Conservation (phyloP, 2,329 filamentous ascomycete species). For the Neospermospora avenae region DNA sequence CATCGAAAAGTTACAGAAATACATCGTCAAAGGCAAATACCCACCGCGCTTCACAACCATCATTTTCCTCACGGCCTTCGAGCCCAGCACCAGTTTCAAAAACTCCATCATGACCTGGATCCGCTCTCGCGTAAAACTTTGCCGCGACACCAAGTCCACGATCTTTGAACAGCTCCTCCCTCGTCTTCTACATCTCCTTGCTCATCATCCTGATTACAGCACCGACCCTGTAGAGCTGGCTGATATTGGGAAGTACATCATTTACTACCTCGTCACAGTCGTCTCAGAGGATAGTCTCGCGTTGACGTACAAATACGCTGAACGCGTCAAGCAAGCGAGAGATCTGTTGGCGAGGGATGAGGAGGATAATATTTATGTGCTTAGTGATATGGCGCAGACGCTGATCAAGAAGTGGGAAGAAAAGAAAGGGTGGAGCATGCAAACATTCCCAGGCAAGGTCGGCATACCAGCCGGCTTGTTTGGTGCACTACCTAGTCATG, state of each 20-base stretch:
- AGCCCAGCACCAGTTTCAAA: conserved; percentile 72
- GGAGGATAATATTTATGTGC: conserved; percentile 72
- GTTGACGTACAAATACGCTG: conserved; percentile 86
- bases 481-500: conserved; percentile 68
- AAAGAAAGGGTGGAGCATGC: conserved; percentile 78
- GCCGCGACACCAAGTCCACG: conserved; percentile 55
- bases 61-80: conserved; percentile 86
- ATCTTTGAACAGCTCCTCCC: conserved; percentile 79
- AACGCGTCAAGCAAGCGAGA: conserved; percentile 84
- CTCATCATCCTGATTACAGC: conserved; percentile 90
- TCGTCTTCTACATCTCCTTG: conserved; percentile 80
- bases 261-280: conserved; percentile 82
- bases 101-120: conserved; percentile 83
- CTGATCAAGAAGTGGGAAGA: conserved; percentile 85
- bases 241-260: conserved; percentile 82
- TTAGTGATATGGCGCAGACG: conserved; percentile 83
- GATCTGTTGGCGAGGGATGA: conserved; percentile 67
- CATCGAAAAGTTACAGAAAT: conserved; percentile 83
- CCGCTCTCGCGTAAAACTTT: conserved; percentile 70
- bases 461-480: conserved; percentile 79
- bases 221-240: conserved; percentile 63
- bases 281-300: conserved; percentile 84
- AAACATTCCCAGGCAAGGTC: conserved; percentile 77
- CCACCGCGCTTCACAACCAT: conserved; percentile 81
- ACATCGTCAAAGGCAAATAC: conserved; percentile 70